These are phyloP conservation scores for Asterella californica DNA, from an alignment of 225 moss, liverwort and hornwort genomes.

Conservation along the genomic window DNA sequence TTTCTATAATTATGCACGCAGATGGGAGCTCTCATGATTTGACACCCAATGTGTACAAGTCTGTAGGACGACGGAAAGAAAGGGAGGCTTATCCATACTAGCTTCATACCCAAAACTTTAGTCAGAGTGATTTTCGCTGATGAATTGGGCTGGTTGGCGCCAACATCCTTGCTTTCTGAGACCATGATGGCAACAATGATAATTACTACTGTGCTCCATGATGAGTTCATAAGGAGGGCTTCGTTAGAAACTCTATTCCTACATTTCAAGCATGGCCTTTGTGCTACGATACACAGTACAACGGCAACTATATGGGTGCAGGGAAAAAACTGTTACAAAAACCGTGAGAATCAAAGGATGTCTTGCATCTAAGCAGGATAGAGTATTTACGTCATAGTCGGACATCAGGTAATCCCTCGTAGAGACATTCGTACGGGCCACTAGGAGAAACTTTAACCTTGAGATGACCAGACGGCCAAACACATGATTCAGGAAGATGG, in stretches of 20 bases:
- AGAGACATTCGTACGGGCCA: too few relatives aligned
- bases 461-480: background rate
- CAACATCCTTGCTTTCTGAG: conserved; percentile 8
- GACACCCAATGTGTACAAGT: background rate
- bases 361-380: background rate
- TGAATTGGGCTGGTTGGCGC: background rate
- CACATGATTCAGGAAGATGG: background rate
- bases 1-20: background rate
- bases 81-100: background rate
- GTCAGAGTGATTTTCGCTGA: background rate
- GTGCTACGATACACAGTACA: background rate
- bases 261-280: background rate
- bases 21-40: background rate
- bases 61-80: background rate
- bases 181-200: background rate
- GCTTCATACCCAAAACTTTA: conserved; percentile 1
- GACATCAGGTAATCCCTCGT: too few relatives aligned
- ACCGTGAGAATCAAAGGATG: background rate
- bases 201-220: background rate
- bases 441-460: background rate
- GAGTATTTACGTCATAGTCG: background rate
- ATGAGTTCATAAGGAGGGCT: background rate
- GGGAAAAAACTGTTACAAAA: background rate
- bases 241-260: background rate
- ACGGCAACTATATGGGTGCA: background rate